phyloP scores from a whole-genome alignment of 1,139 yeast species.

The Magnusiomyces paraingens region DNA sequence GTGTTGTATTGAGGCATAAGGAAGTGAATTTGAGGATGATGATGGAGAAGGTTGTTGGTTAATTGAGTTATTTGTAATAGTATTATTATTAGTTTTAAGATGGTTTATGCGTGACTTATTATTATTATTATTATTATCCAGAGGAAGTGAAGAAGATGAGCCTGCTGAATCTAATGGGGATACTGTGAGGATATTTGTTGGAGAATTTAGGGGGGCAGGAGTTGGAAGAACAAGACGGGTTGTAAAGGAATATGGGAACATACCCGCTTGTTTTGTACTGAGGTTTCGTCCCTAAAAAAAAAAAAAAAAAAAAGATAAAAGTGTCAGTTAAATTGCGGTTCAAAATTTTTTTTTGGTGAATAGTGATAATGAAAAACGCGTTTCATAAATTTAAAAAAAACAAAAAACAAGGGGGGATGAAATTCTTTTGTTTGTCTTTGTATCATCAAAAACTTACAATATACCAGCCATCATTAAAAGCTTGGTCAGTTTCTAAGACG shows the following conservation, averaged over 20 bases:
- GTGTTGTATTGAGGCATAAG: conserved; percentile 16
- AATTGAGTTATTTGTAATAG: not conserved
- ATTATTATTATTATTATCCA: not conserved
- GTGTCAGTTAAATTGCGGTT: not conserved
- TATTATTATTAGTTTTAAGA: not conserved
- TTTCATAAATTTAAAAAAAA: not conserved
- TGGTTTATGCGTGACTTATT: conserved; percentile 3
- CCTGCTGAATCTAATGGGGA: conserved; percentile 9
- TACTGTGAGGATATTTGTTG: conserved; percentile 12
- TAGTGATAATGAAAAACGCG: conserved; percentile 20
- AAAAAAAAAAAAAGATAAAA: not conserved
- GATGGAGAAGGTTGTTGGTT: not conserved
- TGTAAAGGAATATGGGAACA: conserved; percentile 79
- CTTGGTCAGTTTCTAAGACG: conserved; percentile 86
- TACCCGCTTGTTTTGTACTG: conserved; percentile 64
- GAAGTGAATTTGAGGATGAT: conserved; percentile 6
- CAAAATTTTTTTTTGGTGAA: not conserved
- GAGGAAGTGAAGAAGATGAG: conserved; percentile 10
- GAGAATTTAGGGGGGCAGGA: conserved; percentile 28
- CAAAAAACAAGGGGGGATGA: not conserved
- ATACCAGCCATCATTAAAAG: conserved; percentile 97
- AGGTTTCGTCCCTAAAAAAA: conserved; percentile 58
- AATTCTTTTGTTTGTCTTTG: not conserved
- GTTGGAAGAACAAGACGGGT: conserved; percentile 30
- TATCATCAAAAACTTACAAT: conserved; percentile 32